Evolutionary conservation across 2,329 filamentous ascomycete genomes (phyloP).

Genomic region (Cercospora nicotianae): DNA sequence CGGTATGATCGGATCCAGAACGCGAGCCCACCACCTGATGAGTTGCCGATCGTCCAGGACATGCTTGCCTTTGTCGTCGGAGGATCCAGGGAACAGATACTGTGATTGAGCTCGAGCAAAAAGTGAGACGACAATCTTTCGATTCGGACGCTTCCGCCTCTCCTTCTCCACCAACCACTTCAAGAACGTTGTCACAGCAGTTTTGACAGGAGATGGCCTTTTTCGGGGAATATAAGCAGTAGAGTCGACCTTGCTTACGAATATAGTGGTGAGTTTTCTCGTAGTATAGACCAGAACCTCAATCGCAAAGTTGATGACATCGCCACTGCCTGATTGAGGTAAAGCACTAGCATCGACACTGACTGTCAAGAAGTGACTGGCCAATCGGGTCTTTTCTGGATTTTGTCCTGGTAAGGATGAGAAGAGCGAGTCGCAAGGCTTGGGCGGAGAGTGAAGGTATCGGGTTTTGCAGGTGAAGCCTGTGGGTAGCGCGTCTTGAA

Average conservation of each 20-base stretch:
- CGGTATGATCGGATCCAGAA: constrained; percentile 73
- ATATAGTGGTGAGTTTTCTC: constrained; percentile 76
- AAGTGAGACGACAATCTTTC: constrained; percentile 71
- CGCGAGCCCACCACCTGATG: constrained; percentile 94
- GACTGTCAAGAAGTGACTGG: constrained; percentile 74
- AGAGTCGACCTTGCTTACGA: constrained; percentile 95
- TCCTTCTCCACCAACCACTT: constrained; percentile 66
- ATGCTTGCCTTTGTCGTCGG: constrained; percentile 82
- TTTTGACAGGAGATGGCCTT: constrained; percentile 70
- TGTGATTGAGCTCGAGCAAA: constrained; percentile 91
- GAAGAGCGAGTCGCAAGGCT: constrained; percentile 72
- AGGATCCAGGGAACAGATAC: constrained; percentile 91
- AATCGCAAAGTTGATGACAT: constrained; percentile 76
- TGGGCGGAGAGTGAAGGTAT: constrained; percentile 84
- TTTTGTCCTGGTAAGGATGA: constrained; percentile 70
- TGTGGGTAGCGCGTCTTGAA: constrained; percentile 55
- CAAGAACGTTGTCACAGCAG: constrained; percentile 73
- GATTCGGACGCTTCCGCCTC: constrained; percentile 49
- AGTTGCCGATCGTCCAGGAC: constrained; percentile 86
- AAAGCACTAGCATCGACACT: constrained; percentile 39
- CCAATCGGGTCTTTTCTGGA: constrained; percentile 77
- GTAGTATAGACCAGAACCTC: constrained; percentile 87
- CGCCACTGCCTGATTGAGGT: constrained; percentile 30
- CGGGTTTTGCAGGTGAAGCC: constrained; percentile 67
- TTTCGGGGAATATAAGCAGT: constrained; percentile 76